These are phyloP conservation scores for Ganoderma multipileum DNA, from an alignment of 1,284 basidiomycete species.

Conservation along the genomic window DNA sequence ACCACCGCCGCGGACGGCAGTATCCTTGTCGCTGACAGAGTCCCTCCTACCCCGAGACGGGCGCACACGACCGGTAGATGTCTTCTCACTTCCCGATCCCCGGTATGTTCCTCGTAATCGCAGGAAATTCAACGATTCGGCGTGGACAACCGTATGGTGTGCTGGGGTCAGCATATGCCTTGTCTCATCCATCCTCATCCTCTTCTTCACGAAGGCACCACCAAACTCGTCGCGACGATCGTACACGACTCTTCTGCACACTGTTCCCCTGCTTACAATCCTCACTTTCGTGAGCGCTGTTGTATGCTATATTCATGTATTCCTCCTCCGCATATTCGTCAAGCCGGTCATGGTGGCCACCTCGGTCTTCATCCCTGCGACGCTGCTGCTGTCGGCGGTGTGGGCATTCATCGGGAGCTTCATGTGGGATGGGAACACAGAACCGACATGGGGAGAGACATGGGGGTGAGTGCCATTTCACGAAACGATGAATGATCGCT, in stretches of 20 bases:
- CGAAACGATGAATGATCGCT: background rate
- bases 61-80: constrained; percentile 62
- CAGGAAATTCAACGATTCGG: constrained; percentile 73
- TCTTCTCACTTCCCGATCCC: constrained; percentile 78
- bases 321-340: constrained; percentile 80
- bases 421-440: constrained; percentile 76
- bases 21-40: constrained; percentile 71
- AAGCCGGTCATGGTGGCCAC: constrained; percentile 85
- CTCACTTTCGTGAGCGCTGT: constrained; percentile 77
- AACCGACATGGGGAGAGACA: constrained; percentile 81
- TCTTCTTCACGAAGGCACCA: constrained; percentile 58
- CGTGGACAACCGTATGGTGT: constrained; percentile 76
- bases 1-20: constrained; percentile 45
- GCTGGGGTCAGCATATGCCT: constrained; percentile 62
- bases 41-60: constrained; percentile 77
- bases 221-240: constrained; percentile 43
- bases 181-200: constrained; percentile 66
- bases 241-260: constrained; percentile 81
- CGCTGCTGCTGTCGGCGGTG: constrained; percentile 80
- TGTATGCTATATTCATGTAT: constrained; percentile 80
- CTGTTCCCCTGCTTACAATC: constrained; percentile 84
- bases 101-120: constrained; percentile 64
- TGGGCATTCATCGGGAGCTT: constrained; percentile 94
- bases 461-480: constrained; percentile 64
- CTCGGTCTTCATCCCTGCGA: constrained; percentile 80